Evolutionary conservation across 805 yeast genomes (phyloP).

Genomic region (Hyphopichia homilentoma): DNA sequence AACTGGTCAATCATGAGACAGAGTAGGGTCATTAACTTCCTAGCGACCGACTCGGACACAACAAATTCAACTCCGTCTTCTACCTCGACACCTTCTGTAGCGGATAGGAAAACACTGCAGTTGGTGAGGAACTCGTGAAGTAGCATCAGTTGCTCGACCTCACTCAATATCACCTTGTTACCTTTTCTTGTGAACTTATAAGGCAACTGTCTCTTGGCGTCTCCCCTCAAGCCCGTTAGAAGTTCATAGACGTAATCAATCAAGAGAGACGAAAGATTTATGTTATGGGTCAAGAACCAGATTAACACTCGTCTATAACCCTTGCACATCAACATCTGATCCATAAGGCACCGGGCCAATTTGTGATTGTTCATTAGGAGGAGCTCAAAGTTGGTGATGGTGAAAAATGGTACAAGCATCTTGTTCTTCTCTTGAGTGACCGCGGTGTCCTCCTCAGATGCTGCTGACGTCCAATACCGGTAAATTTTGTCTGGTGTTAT

Average conservation of each 20-base stretch:
- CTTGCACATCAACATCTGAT: constrained; percentile 66
- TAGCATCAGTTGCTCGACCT: constrained; percentile 61
- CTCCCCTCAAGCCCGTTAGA: constrained; percentile 54
- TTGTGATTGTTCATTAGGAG: constrained; percentile 49
- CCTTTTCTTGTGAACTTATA: constrained; percentile 58
- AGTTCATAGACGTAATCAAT: constrained; percentile 65
- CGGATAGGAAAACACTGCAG: constrained; percentile 29
- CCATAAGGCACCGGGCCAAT: constrained; percentile 54
- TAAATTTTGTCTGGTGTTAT: constrained; percentile 52
- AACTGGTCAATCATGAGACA: constrained; percentile 62
- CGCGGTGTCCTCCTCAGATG: constrained; percentile 21
- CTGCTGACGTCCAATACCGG: constrained; percentile 37
- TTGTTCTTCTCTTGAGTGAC: constrained; percentile 22
- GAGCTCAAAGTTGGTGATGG: constrained; percentile 46
- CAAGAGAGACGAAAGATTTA: constrained; percentile 50
- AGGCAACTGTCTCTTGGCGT: constrained; percentile 14
- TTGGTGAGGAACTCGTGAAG: constrained; percentile 68
- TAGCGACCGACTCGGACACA: constrained; percentile 29
- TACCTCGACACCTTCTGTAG: constrained; percentile 27
- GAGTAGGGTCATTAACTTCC: constrained; percentile 47
- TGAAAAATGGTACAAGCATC: constrained; percentile 26
- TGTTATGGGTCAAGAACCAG: constrained; percentile 61
- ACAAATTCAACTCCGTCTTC: constrained; percentile 25
- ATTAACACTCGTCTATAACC: constrained; percentile 62
- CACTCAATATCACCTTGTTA: constrained; percentile 42